A percentile compares a stretch with the other conserved stretches of the same genome.
phyloP scores from a whole-genome alignment of 305 asterid species.

The Ilex paraguariensis region DNA sequence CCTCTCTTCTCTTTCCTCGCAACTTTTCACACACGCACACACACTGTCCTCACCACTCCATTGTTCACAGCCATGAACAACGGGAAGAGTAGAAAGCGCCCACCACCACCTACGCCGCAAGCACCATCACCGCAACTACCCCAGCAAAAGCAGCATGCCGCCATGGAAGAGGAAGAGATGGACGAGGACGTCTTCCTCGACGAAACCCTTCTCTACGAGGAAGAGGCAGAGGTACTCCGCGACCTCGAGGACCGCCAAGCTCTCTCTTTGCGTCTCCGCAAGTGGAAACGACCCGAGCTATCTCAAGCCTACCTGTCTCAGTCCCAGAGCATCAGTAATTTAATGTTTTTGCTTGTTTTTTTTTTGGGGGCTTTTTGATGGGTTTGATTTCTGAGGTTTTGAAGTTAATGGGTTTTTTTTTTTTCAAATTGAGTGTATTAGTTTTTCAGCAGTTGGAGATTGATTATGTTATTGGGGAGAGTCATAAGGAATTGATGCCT shows the following conservation, averaged over 20 bases:
- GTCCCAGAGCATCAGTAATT: conserved; percentile 57
- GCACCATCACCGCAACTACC: conserved; percentile 32
- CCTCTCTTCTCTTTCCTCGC: neutral
- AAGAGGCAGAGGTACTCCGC: conserved; percentile 44
- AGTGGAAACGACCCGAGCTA: conserved; percentile 78
- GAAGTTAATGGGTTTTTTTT: conserved; percentile 1
- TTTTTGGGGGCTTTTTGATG: neutral
- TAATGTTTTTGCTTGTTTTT: neutral
- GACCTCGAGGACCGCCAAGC: conserved; percentile 51
- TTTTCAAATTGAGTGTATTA: conserved; percentile 21
- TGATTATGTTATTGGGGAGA: conserved; percentile 82
- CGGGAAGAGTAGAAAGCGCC: conserved; percentile 57
- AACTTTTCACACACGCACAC: too few relatives aligned
- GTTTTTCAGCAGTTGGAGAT: conserved; percentile 97
- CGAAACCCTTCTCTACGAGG: conserved; percentile 76
- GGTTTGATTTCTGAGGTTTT: neutral
- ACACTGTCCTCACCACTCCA: neutral
- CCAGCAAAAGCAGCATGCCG: conserved; percentile 52
- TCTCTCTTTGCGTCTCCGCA: conserved; percentile 50
- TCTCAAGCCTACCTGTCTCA: conserved; percentile 44
- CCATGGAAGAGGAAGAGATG: conserved; percentile 72
- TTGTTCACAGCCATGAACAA: conserved; percentile 39
- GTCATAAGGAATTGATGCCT: conserved; percentile 68
- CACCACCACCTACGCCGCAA: conserved; percentile 26
- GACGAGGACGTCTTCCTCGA: conserved; percentile 92